phyloP scores from a whole-genome alignment of 1,284 basidiomycete species.

The Phylloboletellus chloephorus region DNA sequence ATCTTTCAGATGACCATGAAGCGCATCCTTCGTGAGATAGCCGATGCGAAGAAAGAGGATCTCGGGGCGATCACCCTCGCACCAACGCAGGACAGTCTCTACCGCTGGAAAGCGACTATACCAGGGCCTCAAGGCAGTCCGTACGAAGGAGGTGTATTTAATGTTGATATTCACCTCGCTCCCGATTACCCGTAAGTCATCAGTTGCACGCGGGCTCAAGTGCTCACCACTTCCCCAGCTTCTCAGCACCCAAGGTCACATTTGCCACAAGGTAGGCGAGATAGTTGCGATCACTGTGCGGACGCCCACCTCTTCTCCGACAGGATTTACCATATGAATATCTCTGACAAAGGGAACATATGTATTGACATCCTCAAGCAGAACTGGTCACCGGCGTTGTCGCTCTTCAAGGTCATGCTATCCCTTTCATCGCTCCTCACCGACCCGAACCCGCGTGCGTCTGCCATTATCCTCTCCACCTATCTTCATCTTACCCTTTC shows the following conservation, averaged over 20 bases:
- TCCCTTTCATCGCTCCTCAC: constrained; percentile 83
- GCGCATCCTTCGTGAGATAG: constrained; percentile 84
- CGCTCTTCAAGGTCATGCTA: constrained; percentile 86
- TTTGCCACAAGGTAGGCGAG: constrained; percentile 66
- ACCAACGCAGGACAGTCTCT: constrained; percentile 58
- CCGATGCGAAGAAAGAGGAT: constrained; percentile 80
- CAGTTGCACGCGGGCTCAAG: too few relatives aligned
- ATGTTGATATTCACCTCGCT: constrained; percentile 67
- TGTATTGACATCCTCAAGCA: constrained; percentile 83
- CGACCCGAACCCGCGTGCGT: constrained; percentile 83
- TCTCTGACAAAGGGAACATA: constrained; percentile 68
- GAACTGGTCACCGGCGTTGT: constrained; percentile 88
- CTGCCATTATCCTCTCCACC: background rate
- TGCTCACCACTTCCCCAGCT: constrained; percentile 41
- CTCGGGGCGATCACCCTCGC: constrained; percentile 68
- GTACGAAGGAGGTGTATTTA: constrained; percentile 84
- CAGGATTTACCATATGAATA: constrained; percentile 93
- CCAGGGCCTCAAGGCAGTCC: constrained; percentile 82
- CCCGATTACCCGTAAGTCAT: constrained; percentile 72
- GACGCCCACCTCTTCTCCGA: constrained; percentile 1
- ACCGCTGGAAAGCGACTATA: constrained; percentile 65
- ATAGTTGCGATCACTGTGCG: background rate
- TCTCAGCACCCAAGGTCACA: constrained; percentile 74
- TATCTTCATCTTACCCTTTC: constrained; percentile 8
- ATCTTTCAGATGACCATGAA: constrained; percentile 68